Evolutionary conservation across 164 flowering plant species (phyloP).

Genomic region (Macadamia integrifolia): DNA sequence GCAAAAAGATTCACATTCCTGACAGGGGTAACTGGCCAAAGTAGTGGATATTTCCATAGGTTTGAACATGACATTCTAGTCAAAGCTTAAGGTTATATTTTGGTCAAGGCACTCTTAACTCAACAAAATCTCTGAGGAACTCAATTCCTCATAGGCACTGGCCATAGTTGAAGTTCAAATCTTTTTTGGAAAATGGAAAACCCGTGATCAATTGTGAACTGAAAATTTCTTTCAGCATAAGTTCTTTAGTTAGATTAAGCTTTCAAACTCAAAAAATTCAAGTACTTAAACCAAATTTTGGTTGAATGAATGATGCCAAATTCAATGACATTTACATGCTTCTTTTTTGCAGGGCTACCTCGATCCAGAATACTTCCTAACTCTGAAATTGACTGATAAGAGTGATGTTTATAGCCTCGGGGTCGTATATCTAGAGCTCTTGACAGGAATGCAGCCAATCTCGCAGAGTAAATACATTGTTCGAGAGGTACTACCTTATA

Average conservation of each 20-base stretch:
- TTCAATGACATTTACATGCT: background rate
- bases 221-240: background rate
- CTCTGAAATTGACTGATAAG: constrained; percentile 67
- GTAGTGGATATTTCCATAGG: background rate
- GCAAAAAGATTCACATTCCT: too few relatives aligned
- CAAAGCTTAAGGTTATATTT: too few relatives aligned
- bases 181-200: background rate
- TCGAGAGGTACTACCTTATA: constrained; percentile 45
- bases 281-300: background rate
- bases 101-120: background rate
- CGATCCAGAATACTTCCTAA: constrained; percentile 72
- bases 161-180: background rate
- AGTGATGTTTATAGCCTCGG: constrained; percentile 82
- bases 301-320: background rate
- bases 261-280: background rate
- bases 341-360: constrained; percentile 58
- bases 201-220: background rate
- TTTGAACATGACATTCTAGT: background rate
- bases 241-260: background rate
- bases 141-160: background rate
- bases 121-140: background rate
- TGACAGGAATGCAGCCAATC: constrained; percentile 69
- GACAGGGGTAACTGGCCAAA: too few relatives aligned
- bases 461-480: constrained; percentile 69
- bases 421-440: constrained; percentile 60